Evolutionary conservation across 2,329 filamentous ascomycete species (phyloP).

Genomic region (Lachnellula subtilissima): DNA sequence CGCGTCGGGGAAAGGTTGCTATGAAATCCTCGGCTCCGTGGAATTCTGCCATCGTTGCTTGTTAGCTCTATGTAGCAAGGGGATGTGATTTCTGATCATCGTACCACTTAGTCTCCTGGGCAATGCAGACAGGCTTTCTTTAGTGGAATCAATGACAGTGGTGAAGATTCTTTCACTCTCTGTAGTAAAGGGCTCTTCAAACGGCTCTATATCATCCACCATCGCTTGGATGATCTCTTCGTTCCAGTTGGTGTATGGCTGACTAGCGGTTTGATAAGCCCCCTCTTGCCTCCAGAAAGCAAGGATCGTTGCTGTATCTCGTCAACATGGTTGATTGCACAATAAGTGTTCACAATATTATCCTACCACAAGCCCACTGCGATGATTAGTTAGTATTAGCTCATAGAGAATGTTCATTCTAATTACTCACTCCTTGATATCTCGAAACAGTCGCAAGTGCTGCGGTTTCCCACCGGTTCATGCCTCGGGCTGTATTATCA

Average conservation of each 20-base stretch:
- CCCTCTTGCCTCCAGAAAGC: conserved; percentile 12
- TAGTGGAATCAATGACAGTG: not conserved
- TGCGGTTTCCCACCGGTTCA: conserved; percentile 2
- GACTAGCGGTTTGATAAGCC: conserved; percentile 2
- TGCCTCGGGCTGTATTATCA: conserved; percentile 3
- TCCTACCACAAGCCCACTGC: conserved; percentile 4
- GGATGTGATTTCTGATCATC: not conserved
- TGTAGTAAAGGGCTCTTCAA: conserved; percentile 1
- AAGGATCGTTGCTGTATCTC: conserved; percentile 6
- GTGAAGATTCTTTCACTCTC: conserved; percentile 5
- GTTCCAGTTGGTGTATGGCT: conserved; percentile 7
- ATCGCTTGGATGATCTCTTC: conserved; percentile 11
- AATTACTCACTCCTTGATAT: conserved; percentile 7
- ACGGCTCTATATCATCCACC: conserved; percentile 7
- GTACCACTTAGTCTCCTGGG: conserved; percentile 1
- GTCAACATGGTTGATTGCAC: not conserved
- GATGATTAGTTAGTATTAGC: not conserved
- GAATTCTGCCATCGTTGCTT: conserved; percentile 6
- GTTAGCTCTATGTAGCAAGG: not conserved
- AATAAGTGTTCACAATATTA: not conserved
- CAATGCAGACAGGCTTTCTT: not conserved
- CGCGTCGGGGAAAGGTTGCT: conserved; percentile 8
- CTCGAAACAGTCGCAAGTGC: conserved; percentile 1
- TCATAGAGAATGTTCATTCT: not conserved
- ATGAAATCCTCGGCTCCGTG: conserved; percentile 5